These are phyloP conservation scores for Talaromyces nanjingensis DNA, from an alignment of 495 filamentous ascomycete genomes.

Conservation along the genomic window DNA sequence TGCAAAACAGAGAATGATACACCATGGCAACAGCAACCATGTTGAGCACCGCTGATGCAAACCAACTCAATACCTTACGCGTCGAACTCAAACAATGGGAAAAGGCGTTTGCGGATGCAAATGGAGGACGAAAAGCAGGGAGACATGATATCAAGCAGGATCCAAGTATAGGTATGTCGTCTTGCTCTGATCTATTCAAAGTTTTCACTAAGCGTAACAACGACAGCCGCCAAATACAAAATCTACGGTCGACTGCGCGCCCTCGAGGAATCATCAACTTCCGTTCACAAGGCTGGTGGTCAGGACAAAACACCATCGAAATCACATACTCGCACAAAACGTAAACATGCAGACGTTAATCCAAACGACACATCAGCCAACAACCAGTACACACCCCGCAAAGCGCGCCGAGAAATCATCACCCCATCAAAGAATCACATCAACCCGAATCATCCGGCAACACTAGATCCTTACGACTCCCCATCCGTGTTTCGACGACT, in stretches of 20 bases:
- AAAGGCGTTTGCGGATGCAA: conserved; percentile 57
- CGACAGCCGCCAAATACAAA: conserved; percentile 79
- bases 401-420: conserved; percentile 27
- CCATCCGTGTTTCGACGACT: conserved; percentile 50
- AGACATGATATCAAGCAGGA: conserved; percentile 84
- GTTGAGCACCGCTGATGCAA: conserved; percentile 18
- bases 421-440: conserved; percentile 38
- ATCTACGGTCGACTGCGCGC: conserved; percentile 72
- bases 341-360: conserved; percentile 2
- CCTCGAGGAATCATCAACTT: conserved; percentile 27
- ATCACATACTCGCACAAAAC: conserved; percentile 37
- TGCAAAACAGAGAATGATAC: no score
- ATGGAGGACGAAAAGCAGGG: conserved; percentile 69
- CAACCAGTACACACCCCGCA: conserved; percentile 19
- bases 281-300: neutral
- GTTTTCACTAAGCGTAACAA: neutral
- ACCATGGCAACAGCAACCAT: conserved; percentile 27
- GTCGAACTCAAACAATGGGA: conserved; percentile 85
- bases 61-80: conserved; percentile 42
- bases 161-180: conserved; percentile 62
- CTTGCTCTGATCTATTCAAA: no score
- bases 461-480: conserved; percentile 50
- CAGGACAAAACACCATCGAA: conserved; percentile 1
- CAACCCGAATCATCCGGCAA: conserved; percentile 31
- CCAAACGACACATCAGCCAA: neutral